Base-by-base conservation (phyloP, 2,329 filamentous ascomycete genomes). In the Coniochaeta sp. region DNA sequence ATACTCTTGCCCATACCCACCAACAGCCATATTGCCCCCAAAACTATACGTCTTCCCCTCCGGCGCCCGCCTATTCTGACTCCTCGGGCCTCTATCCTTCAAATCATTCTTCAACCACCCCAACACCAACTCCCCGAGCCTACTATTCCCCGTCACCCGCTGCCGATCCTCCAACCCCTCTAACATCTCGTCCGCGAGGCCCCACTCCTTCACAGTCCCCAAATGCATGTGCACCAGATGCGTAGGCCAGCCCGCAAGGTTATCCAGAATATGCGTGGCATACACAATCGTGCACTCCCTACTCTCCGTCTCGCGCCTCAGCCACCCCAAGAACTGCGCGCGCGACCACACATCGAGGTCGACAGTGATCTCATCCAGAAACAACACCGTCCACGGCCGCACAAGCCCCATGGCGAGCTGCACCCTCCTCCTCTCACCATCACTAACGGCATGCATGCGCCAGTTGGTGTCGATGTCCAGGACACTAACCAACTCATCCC, bases 291-390 rank as follows among this genome's bases (percentile, higher is more conserved):
- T 96, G 65, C 91, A 96, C 33, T 83, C 77, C 50, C 92, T 77
- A 7, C 65, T 74, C 71, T 92, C 87, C 0, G 92, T 96, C 81
- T 99, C 94, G 54, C 77, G 76, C 70, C 91, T 91, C 63, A 99
- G 71, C 75, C 92, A 99, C 40, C 72, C 77, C 28, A 99, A 76
- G 67, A 99, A 99, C 65, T 91, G 86, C 61, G 84, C 85, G 14
- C 94, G 81, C 51, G 83, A 88, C 54, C 96, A 78, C 53, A 99
- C 79, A 68, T 99, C 94, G 55, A 99, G 75, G 67, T 99, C 94
- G 8, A 99, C 94, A 1, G 94, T 99, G 67, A 97, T 96, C 68
- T 97, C 92, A 65, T 99, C 94, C 35, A 99, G 79, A 50, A 99
- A 76, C 26, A 99, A 74, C 3, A 99, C 86, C 10, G 83, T 85